Conservation (phyloP, 495 filamentous ascomycete genomes). For the Tuber borchii region DNA sequence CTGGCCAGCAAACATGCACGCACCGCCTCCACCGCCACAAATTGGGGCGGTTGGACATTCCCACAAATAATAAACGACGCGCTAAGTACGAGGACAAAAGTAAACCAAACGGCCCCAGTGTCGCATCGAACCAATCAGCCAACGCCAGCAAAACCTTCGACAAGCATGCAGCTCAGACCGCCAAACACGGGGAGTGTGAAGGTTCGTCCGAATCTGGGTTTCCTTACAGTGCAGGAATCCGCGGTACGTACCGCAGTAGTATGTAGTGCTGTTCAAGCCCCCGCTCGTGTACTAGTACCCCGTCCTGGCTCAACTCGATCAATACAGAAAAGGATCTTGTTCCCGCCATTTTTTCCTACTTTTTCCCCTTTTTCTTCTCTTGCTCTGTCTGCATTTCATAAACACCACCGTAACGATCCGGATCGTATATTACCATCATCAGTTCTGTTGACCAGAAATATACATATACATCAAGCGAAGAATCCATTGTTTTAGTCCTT, state of each 20-base stretch:
- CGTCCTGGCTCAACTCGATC: background rate
- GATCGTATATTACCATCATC: constrained; percentile 16
- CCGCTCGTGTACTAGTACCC: background rate
- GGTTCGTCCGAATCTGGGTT: background rate
- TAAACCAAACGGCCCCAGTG: background rate
- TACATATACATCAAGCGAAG: background rate
- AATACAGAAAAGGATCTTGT: constrained; percentile 15
- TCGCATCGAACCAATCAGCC: constrained; percentile 15
- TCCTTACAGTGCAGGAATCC: background rate
- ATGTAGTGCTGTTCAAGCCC: background rate
- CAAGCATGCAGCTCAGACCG: constrained; percentile 17
- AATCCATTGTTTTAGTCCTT: background rate
- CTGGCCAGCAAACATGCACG: background rate
- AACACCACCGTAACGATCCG: constrained; percentile 12
- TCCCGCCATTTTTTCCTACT: constrained; percentile 25
- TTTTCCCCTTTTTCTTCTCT: constrained; percentile 10
- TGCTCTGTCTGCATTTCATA: constrained; percentile 17
- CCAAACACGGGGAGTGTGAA: background rate
- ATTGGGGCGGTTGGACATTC: constrained; percentile 14
- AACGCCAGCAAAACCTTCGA: constrained; percentile 22
- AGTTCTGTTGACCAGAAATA: constrained; percentile 32
- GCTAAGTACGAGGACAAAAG: background rate
- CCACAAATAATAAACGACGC: constrained; percentile 21
- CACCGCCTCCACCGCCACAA: constrained; percentile 35
- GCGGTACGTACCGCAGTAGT: background rate